Evolutionary conservation across 108 stramenopile species (phyloP).

Genomic region (Pseudonitzschia pungens): DNA sequence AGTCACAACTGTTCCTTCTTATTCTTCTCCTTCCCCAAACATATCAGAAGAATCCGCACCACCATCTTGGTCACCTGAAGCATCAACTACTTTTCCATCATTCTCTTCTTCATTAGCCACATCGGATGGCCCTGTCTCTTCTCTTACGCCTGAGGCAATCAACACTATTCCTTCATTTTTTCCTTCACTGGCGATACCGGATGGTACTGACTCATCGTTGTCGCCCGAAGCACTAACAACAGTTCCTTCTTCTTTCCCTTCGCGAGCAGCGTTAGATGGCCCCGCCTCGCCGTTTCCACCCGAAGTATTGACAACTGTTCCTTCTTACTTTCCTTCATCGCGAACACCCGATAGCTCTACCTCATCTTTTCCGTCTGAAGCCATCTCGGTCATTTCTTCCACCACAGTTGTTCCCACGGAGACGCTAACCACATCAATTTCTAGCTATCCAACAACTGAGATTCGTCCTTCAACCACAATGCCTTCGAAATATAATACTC

Average conservation of each 20-base stretch:
- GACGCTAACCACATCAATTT: background rate
- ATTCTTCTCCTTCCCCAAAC: background rate
- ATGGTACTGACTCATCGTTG: too few species aligned
- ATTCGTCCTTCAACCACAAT: background rate
- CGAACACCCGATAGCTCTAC: background rate
- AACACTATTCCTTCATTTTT: too few species aligned
- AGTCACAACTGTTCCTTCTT: background rate
- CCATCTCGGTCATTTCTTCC: background rate
- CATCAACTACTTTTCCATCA: too few species aligned
- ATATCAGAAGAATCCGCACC: background rate
- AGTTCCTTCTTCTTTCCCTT: too few species aligned
- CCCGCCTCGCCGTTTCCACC: too few species aligned
- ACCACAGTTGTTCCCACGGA: background rate
- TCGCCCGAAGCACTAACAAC: too few species aligned
- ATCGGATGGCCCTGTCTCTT: too few species aligned
- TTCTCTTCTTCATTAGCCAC: too few species aligned
- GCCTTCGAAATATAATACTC: background rate
- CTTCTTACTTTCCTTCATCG: background rate
- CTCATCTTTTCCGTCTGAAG: background rate
- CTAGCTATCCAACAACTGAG: background rate
- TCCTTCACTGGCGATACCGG: too few species aligned
- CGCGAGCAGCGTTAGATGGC: too few species aligned
- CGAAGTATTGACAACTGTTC: background rate
- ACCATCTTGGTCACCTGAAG: too few species aligned
- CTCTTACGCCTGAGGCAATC: too few species aligned